Evolutionary conservation across 768 basidiomycete species (phyloP).

Genomic region (Agaricus subrufescens): DNA sequence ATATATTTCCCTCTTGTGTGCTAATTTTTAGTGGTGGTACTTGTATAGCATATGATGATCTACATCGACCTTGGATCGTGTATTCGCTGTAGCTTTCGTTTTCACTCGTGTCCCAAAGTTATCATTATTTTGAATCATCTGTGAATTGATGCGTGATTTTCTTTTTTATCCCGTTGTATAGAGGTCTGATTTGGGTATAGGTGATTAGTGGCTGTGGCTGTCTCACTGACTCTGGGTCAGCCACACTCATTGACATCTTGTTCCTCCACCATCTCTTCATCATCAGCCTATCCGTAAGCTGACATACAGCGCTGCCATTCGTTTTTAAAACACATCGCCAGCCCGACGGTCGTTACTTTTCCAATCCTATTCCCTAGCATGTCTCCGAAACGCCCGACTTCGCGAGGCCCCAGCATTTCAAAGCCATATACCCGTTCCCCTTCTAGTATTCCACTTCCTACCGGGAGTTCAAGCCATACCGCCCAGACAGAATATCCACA

Average conservation of each 20-base stretch:
- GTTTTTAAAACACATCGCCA: slow-evolving; percentile 6
- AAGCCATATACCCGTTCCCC: slow-evolving; percentile 31
- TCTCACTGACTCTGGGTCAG: slow-evolving; percentile 11
- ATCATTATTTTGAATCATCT: slow-evolving; percentile 7
- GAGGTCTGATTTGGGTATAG: not conserved
- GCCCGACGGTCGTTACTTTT: slow-evolving; percentile 13
- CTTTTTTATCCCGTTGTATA: not conserved
- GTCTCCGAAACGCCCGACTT: slow-evolving; percentile 29
- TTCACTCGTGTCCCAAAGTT: not conserved
- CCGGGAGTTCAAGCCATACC: slow-evolving; percentile 7
- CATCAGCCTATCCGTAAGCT: slow-evolving; percentile 17
- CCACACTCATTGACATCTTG: slow-evolving; percentile 5
- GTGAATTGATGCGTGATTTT: slow-evolving; percentile 3
- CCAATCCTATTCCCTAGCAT: slow-evolving; percentile 15
- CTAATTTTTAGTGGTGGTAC: not conserved
- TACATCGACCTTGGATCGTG: not conserved
- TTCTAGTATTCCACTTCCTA: slow-evolving; percentile 14
- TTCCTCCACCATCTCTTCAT: slow-evolving; percentile 9
- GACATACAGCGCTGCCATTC: not conserved
- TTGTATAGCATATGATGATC: slow-evolving; percentile 3
- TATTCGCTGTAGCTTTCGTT: slow-evolving; percentile 1
- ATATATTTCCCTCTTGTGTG: not conserved
- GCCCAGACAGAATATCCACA: slow-evolving; percentile 4
- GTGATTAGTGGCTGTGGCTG: slow-evolving; percentile 7
- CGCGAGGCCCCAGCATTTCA: slow-evolving; percentile 20